Evolutionary conservation across 345 rosid genomes (phyloP).

Genomic region (Linum tenue): DNA sequence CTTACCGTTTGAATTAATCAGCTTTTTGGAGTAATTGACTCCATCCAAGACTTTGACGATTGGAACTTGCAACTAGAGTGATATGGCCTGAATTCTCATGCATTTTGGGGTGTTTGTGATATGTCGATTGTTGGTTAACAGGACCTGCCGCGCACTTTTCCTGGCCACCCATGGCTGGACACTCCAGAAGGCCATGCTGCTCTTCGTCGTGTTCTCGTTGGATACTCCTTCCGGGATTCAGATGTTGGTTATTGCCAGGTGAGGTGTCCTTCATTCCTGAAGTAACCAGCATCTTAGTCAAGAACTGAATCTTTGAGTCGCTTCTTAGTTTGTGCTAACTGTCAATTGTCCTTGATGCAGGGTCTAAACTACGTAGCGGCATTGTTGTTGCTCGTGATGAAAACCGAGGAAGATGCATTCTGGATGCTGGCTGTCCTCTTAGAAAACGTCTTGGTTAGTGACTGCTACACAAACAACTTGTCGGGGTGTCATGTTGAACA

Average conservation of each 20-base stretch:
- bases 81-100: neutral
- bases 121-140: slow-evolving; percentile 16
- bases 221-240: slow-evolving; percentile 94
- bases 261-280: slow-evolving; percentile 7
- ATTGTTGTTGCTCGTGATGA: slow-evolving; percentile 86
- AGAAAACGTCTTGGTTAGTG: slow-evolving; percentile 89
- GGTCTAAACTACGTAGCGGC: slow-evolving; percentile 98
- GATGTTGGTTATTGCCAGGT: slow-evolving; percentile 99
- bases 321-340: neutral
- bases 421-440: slow-evolving; percentile 98
- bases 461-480: slow-evolving; percentile 85
- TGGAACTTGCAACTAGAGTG: neutral
- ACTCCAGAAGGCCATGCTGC: slow-evolving; percentile 96
- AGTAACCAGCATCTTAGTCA: too few relatives aligned
- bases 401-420: slow-evolving; percentile 98
- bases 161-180: slow-evolving; percentile 99
- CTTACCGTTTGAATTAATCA: neutral
- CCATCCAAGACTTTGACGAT: neutral
- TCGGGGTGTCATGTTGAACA: slow-evolving; percentile 99
- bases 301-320: neutral
- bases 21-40: slow-evolving; percentile 1
- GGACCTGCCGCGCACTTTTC: slow-evolving; percentile 98
- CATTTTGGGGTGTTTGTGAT: neutral
- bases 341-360: slow-evolving; percentile 28
- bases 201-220: slow-evolving; percentile 88